phyloP scores from a whole-genome alignment of 495 filamentous ascomycete genomes.

The Penicillium herquei region DNA sequence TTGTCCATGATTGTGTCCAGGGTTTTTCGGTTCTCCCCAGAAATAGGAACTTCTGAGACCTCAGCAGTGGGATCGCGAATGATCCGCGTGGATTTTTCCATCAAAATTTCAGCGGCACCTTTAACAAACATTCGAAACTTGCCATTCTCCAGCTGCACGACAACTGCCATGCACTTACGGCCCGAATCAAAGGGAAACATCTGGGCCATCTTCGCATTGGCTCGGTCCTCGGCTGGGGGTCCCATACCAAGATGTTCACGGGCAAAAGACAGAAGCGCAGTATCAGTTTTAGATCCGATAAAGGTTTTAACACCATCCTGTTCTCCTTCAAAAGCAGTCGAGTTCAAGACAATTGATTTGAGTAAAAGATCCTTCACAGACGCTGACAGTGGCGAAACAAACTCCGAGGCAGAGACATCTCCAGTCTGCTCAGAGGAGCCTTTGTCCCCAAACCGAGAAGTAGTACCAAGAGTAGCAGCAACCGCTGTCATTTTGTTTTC shows the following conservation, averaged over 20 bases:
- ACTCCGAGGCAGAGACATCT: constrained; percentile 55
- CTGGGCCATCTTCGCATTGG: constrained; percentile 66
- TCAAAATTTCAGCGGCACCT: constrained; percentile 85
- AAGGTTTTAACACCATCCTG: constrained; percentile 64
- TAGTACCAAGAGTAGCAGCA: constrained; percentile 70
- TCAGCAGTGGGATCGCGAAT: constrained; percentile 68
- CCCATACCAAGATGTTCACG: constrained; percentile 75
- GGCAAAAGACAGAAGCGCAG: constrained; percentile 74
- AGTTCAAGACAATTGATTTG: constrained; percentile 80
- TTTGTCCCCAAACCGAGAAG: constrained; percentile 65
- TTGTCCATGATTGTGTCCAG: constrained; percentile 65
- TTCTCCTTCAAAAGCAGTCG: constrained; percentile 85
- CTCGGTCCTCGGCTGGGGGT: constrained; percentile 64
- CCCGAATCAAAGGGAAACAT: constrained; percentile 83
- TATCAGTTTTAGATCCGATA: constrained; percentile 89
- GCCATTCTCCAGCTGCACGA: constrained; percentile 64
- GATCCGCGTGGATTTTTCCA: constrained; percentile 67
- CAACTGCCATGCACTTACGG: constrained; percentile 86
- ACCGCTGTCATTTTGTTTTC: constrained; percentile 92
- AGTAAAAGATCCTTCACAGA: constrained; percentile 63
- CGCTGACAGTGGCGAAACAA: constrained; percentile 55
- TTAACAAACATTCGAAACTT: constrained; percentile 76
- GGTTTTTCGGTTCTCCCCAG: constrained; percentile 54
- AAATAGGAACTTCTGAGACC: constrained; percentile 53
- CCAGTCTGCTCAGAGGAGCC: constrained; percentile 26